Evolutionary conservation across 148 eudicot species (phyloP).

Genomic region (Beta vulgaris): DNA sequence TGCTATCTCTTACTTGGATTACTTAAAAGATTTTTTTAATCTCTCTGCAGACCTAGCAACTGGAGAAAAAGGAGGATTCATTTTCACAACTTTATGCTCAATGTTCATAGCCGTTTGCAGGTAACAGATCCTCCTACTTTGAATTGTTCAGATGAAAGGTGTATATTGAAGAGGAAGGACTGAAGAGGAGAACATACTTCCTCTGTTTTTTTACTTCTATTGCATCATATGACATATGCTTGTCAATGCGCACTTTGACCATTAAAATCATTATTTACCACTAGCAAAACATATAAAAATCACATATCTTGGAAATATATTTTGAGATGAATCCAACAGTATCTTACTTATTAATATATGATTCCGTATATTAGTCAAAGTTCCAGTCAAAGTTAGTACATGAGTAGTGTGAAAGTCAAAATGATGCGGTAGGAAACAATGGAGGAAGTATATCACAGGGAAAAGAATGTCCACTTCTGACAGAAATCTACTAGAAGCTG

Average conservation of each 20-base stretch:
- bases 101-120: slow-evolving; percentile 84
- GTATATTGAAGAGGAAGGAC: background rate
- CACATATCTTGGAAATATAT: too few relatives aligned
- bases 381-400: too few relatives aligned
- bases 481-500: background rate
- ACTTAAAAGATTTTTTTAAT: background rate
- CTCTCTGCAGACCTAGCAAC: slow-evolving; percentile 58
- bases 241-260: too few relatives aligned
- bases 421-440: too few relatives aligned
- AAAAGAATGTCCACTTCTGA: background rate
- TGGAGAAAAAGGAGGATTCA: slow-evolving; percentile 95
- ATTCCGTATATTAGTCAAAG: too few relatives aligned
- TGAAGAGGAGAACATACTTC: background rate
- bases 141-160: background rate
- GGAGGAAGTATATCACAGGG: background rate
- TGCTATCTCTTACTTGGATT: background rate
- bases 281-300: too few relatives aligned
- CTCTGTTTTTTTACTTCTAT: too few relatives aligned
- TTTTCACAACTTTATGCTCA: slow-evolving; percentile 96
- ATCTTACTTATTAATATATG: too few relatives aligned
- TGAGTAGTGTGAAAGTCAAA: too few relatives aligned
- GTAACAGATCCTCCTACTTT: slow-evolving; percentile 33
- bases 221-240: too few relatives aligned
- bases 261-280: too few relatives aligned
- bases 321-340: too few relatives aligned